Evolutionary conservation across 1,284 basidiomycete genomes (phyloP).

Genomic region (Puccinia novopanici): DNA sequence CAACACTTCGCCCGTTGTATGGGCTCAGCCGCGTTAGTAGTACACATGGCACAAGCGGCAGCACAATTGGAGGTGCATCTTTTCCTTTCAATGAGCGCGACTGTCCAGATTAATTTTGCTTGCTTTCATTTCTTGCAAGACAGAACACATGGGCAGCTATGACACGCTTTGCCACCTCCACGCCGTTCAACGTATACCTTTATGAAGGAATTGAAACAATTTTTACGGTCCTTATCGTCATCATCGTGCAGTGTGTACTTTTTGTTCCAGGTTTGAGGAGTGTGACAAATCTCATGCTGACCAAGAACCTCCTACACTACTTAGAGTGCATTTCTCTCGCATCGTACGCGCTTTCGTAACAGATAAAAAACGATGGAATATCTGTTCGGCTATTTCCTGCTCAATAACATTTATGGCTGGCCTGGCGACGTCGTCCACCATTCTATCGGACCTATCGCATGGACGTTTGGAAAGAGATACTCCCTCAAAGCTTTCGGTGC

Average conservation of each 20-base stretch:
- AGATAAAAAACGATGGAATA: conserved; percentile 21
- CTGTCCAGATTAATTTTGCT: neutral
- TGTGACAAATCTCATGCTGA: neutral
- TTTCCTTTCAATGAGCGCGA: neutral
- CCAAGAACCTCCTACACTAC: neutral
- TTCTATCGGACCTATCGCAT: conserved; percentile 5
- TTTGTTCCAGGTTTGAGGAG: neutral
- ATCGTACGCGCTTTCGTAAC: conserved; percentile 12
- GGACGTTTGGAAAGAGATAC: conserved; percentile 17
- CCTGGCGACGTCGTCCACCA: neutral
- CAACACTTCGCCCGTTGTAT: conserved; percentile 10
- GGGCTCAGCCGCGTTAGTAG: conserved; percentile 20
- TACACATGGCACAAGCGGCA: conserved; percentile 5
- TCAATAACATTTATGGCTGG: conserved; percentile 17
- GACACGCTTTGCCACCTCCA: conserved; percentile 13
- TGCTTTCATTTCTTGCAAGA: neutral
- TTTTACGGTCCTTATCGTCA: conserved; percentile 26
- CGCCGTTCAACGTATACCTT: conserved; percentile 26
- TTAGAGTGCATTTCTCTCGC: conserved; percentile 34
- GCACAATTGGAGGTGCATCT: conserved; percentile 20
- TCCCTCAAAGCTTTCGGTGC: conserved; percentile 24
- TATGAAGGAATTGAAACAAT: conserved; percentile 43
- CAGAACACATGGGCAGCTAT: conserved; percentile 28
- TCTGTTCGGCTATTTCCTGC: conserved; percentile 16
- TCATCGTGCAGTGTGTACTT: conserved; percentile 31